Evolutionary conservation across 306 rosid genomes (phyloP), one percentile per base, ranked within the genome.

Genomic region (Morella rubra): DNA sequence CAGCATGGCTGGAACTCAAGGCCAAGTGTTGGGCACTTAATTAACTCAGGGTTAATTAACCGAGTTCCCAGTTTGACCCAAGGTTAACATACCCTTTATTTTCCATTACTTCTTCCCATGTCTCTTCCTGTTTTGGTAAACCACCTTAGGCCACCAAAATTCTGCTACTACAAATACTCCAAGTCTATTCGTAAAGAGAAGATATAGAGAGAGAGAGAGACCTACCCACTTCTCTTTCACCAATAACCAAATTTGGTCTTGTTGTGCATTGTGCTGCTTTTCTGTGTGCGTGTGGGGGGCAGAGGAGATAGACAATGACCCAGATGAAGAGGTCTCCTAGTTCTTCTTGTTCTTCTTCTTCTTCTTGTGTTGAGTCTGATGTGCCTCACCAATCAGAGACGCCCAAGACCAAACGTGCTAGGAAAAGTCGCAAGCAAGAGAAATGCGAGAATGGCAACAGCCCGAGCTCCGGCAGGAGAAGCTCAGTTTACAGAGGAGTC

Each of bases 401-500:
- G 19, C 76, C 44, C 58, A 76, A 76, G 22, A 58, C 81, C 22
- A 90, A 87, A 42, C 81, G 83, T 4, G 64, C 74, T 15, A 81
- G 75, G 14, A 89, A 53, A 51, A 85, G 50, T 70, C 81, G 69
- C 6, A 83, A 80, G 59, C 11, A 80, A 71, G 69, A 78, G 47
- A 81, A 87, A 53, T 80, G 83, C 37, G 84, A 69, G 66, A 65
- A 51, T 22, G 80, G 12, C 53, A 76, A 56, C 22, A 16, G 6
- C 64, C 74, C 77, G 55, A 62, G 71, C 22, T 47, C 80, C 15
- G 56, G 77, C 16, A 81, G 90, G 67, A 89, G 98, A 86, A 93
- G 96, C 85, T 93, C 98, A 53, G 79, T 91, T 77, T 91, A 93
- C 86, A 93, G 97, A 87, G 98, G 98, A 73, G 98, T 93, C 70